Conservation (phyloP, 768 basidiomycete genomes). For the Kwoniella newhampshirensis region DNA sequence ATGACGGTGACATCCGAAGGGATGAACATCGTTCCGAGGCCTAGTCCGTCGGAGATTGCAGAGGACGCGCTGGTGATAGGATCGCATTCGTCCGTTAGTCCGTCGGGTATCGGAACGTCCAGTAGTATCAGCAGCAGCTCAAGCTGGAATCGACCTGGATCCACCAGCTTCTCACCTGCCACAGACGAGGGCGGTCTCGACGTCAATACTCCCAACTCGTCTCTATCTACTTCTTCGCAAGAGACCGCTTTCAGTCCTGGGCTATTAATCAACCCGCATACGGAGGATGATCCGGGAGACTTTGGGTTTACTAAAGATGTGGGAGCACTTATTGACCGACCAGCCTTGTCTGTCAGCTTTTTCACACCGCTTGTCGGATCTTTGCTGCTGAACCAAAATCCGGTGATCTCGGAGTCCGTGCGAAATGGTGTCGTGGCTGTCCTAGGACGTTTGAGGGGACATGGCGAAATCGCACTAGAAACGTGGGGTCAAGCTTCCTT, state of each 20-base stretch:
- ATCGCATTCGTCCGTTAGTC: constrained; percentile 6
- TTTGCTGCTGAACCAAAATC: constrained; percentile 76
- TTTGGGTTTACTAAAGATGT: constrained; percentile 8
- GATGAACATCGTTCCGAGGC: constrained; percentile 36
- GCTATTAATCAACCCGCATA: constrained; percentile 20
- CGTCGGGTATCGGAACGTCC: not conserved
- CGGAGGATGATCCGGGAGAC: constrained; percentile 22
- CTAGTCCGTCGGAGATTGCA: constrained; percentile 31
- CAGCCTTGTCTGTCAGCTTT: constrained; percentile 67
- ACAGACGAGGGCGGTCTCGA: not conserved
- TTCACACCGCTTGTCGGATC: constrained; percentile 92
- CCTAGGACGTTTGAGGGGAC: constrained; percentile 66
- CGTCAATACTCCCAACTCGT: constrained; percentile 18
- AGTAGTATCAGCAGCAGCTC: constrained; percentile 17
- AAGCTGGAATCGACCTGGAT: constrained; percentile 13
- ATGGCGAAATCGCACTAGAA: constrained; percentile 49
- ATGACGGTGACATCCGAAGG: constrained; percentile 46
- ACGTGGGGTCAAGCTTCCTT: constrained; percentile 54
- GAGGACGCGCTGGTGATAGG: constrained; percentile 13
- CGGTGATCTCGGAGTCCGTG: constrained; percentile 69
- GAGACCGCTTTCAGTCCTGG: constrained; percentile 30
- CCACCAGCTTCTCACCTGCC: constrained; percentile 11
- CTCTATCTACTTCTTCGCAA: constrained; percentile 11
- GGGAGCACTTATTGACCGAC: constrained; percentile 36
- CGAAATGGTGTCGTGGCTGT: constrained; percentile 76